Conservation (phyloP, 129 eudicot genomes). For the Tagetes patula region DNA sequence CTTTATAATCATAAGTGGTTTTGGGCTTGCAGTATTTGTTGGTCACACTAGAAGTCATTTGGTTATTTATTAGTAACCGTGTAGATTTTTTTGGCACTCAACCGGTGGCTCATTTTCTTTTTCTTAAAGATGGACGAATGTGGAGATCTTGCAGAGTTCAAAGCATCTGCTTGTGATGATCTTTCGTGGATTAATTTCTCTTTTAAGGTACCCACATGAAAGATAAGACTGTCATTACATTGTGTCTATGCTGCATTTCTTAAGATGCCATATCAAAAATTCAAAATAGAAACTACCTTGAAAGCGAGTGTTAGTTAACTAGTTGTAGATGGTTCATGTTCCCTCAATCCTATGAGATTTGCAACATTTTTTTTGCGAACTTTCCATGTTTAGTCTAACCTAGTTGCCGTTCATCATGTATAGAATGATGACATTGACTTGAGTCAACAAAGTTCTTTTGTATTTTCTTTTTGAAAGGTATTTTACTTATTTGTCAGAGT, state of each 20-base stretch:
- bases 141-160: slow-evolving; percentile 71
- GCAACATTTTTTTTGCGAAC: background rate
- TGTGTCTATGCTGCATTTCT: background rate
- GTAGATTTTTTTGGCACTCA: background rate
- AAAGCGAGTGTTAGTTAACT: background rate
- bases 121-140: slow-evolving; percentile 60
- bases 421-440: slow-evolving; percentile 4
- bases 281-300: background rate
- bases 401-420: background rate
- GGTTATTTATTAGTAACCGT: slow-evolving; percentile 9
- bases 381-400: background rate
- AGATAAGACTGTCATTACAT: slow-evolving; percentile 5
- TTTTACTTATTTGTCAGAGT: background rate
- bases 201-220: slow-evolving; percentile 58
- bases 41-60: slow-evolving; percentile 5
- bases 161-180: slow-evolving; percentile 60
- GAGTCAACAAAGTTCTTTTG: background rate
- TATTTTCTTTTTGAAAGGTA: background rate
- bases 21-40: background rate
- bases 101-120: slow-evolving; percentile 1
- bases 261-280: background rate
- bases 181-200: slow-evolving; percentile 76
- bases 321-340: background rate
- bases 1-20: slow-evolving; percentile 6
- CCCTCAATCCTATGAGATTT: background rate